Evolutionary conservation across 169 alveolate genomes (phyloP), one percentile per base, ranked within the genome.

Genomic region (Cryptosporidium felis): DNA sequence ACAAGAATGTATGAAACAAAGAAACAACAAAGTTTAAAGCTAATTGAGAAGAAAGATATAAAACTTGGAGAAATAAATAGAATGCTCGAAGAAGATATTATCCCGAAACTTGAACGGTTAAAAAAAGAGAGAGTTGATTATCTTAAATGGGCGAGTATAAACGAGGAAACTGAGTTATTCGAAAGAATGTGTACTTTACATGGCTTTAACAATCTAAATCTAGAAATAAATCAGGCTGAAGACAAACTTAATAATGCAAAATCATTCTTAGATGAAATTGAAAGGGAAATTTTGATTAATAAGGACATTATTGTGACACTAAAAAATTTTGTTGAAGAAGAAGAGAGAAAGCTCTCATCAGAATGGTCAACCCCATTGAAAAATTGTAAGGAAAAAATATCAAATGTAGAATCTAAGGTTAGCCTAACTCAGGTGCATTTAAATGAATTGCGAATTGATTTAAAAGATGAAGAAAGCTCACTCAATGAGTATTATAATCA

Each of bases 1-100:
- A 97, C 99, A 26, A 93, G 97, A 79, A 90, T 97, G 62, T 98
- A 96, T 89, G 99, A 98, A 85, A 92, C 91, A 67, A 97, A 97
- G 93, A 94, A 96, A 79, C 96, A 96, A 47, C 96, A 95, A 67
- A 94, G 98, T 5, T 88, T 93, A 88, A 94, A 91, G 65, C 89
- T 95, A 30, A 96, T 97, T 45, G 90, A 91, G 59, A 95, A 97
- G 80, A 97, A 97, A 88, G 97, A 96, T 61, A 94, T 88, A 62
- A 97, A 96, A 89, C 80, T 96, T 49, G 92, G 92, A 36, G 97
- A 95, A 80, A 96, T 97, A n/a, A 90, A 92, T 62, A 89, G 94
- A 63, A 91, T 96, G 44, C 67, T 96, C 26, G 92, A 90, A 44
- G 95, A 94, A n/a, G 99, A 96, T 59, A 94, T 97, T 5, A 92